A percentile compares a stretch with the other conserved stretches of the same genome.
phyloP scores from a whole-genome alignment of 2,329 filamentous ascomycete species.

The Botrytis paeoniae region DNA sequence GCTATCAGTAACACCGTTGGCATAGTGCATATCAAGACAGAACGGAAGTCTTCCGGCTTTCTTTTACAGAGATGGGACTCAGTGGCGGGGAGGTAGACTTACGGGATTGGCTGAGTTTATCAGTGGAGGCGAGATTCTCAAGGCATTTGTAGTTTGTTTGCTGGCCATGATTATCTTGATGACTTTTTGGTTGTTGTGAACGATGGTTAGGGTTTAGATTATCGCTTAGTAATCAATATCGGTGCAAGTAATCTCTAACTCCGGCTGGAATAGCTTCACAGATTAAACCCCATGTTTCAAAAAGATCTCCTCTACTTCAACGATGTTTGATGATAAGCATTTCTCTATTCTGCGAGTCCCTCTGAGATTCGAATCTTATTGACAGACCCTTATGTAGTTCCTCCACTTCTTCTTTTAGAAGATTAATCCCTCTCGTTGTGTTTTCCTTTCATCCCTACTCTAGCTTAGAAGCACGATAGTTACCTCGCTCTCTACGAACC shows the following conservation, averaged over 20 bases:
- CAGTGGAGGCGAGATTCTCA: conserved; percentile 47
- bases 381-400: neutral
- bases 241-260: neutral
- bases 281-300: neutral
- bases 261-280: neutral
- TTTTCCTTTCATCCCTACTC: neutral
- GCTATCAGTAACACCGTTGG: neutral
- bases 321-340: neutral
- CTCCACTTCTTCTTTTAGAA: neutral
- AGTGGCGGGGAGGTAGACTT: neutral
- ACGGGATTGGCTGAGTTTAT: conserved; percentile 69
- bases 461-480: neutral
- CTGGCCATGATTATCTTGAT: neutral
- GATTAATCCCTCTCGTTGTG: neutral
- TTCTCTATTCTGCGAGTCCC: neutral
- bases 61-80: neutral
- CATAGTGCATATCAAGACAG: neutral
- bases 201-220: neutral
- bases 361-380: neutral
- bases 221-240: neutral
- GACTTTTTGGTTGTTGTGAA: neutral
- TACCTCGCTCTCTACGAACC: no score
- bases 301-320: neutral
- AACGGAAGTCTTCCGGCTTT: neutral
- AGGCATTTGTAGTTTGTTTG: neutral